Percentiles rank a stretch among this genome's conserved stretches.
Conservation (phyloP, 1,284 basidiomycete species). For the Pterulicium gracile region DNA sequence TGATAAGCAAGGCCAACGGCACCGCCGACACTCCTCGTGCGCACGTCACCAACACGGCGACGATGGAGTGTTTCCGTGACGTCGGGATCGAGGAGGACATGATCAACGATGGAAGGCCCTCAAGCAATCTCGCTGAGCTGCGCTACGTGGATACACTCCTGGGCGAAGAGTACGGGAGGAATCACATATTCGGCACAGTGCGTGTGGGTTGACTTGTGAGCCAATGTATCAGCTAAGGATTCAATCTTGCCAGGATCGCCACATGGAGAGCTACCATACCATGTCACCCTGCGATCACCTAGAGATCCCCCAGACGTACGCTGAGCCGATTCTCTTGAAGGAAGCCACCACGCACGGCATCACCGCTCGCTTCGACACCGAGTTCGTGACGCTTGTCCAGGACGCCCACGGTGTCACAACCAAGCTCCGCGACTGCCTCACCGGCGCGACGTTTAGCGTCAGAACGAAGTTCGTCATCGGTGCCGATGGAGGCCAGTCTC, state of each 20-base stretch:
- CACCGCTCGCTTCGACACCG: background rate
- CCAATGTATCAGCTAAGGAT: too few relatives aligned
- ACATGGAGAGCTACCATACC: background rate
- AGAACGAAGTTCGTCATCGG: background rate
- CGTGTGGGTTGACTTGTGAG: too few relatives aligned
- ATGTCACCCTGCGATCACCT: background rate
- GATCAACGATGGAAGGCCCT: background rate
- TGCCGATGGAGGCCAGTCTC: background rate
- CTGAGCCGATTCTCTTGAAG: background rate
- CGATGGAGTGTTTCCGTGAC: background rate
- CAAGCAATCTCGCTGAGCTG: background rate
- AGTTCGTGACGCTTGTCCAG: background rate
- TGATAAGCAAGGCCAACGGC: background rate
- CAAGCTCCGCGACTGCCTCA: background rate
- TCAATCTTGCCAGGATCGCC: too few relatives aligned
- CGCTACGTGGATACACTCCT: background rate
- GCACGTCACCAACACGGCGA: background rate
- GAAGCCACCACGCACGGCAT: background rate
- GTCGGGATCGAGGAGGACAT: background rate
- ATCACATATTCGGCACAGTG: background rate
- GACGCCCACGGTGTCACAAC: background rate
- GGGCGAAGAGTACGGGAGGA: background rate
- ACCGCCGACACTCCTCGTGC: background rate
- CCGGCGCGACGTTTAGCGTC: background rate
- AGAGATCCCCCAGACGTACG: background rate